phyloP scores from a whole-genome alignment of 2,329 filamentous ascomycete species.

The Beauveria sp. region DNA sequence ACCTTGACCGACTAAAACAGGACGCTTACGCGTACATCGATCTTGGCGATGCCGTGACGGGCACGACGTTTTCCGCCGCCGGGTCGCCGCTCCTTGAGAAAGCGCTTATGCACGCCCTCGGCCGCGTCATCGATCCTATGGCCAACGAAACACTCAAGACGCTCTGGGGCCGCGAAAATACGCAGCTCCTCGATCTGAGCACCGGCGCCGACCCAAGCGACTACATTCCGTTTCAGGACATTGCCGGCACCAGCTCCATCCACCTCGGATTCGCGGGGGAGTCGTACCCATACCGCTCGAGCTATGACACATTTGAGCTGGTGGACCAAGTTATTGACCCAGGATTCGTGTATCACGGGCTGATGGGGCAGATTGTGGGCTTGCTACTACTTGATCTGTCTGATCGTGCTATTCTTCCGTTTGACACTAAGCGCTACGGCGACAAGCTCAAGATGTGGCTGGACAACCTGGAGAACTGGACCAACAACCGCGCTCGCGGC shows the following conservation, averaged over 20 bases:
- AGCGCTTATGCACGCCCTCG: constrained; percentile 63
- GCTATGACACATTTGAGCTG: constrained; percentile 86
- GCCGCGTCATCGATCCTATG: constrained; percentile 64
- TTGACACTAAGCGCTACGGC: constrained; percentile 71
- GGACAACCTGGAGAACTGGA: constrained; percentile 59
- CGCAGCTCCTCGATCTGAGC: constrained; percentile 59
- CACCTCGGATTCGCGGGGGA: constrained; percentile 72
- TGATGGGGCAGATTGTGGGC: constrained; percentile 71
- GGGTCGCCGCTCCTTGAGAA: constrained; percentile 75
- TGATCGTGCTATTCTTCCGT: constrained; percentile 73
- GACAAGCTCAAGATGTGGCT: constrained; percentile 56
- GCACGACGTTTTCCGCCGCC: constrained; percentile 64
- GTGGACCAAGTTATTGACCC: constrained; percentile 76
- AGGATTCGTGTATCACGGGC: constrained; percentile 69
- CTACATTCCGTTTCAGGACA: constrained; percentile 83
- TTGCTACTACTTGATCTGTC: constrained; percentile 79
- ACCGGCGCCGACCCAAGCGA: constrained; percentile 55
- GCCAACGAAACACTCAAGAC: constrained; percentile 65
- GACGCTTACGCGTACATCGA: constrained; percentile 86
- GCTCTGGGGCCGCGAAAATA: constrained; percentile 63
- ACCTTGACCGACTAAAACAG: constrained; percentile 62
- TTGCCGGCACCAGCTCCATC: constrained; percentile 80
- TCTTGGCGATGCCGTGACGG: constrained; percentile 74
- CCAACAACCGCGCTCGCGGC: constrained; percentile 30
- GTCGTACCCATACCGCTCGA: constrained; percentile 66